phyloP scores from a whole-genome alignment of 2,329 filamentous ascomycete species.

The Sarocladium brachiariae region DNA sequence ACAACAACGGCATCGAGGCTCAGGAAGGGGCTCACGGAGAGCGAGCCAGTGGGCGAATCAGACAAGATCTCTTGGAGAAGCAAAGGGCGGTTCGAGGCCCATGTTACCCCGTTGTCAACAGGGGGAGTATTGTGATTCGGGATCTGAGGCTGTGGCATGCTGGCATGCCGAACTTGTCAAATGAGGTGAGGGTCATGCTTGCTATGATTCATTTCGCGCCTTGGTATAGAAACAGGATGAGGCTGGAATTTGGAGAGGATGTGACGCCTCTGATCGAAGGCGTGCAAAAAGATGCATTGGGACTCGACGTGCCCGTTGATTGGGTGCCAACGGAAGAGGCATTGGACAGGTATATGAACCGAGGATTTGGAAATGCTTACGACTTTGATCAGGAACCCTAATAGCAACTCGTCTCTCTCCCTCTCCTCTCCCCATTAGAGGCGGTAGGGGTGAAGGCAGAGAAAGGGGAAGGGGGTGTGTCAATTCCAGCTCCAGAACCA shows the following conservation, averaged over 20 bases:
- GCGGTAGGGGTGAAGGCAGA: no score
- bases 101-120: slow-evolving; percentile 42
- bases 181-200: slow-evolving; percentile 49
- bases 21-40: slow-evolving; percentile 46
- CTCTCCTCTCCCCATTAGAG: no score
- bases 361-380: slow-evolving; percentile 56
- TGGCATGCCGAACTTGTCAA: slow-evolving; percentile 51
- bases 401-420: no score
- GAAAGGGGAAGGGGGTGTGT: no score
- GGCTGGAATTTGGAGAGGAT: slow-evolving; percentile 44
- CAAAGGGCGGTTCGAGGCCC: slow-evolving; percentile 33
- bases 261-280: slow-evolving; percentile 37
- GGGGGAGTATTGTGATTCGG: slow-evolving; percentile 50
- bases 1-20: slow-evolving; percentile 28
- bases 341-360: slow-evolving; percentile 41
- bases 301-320: slow-evolving; percentile 42
- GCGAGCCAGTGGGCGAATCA: slow-evolving; percentile 44
- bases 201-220: slow-evolving; percentile 53
- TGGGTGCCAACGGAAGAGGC: slow-evolving; percentile 38
- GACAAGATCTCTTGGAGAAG: slow-evolving; percentile 29
- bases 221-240: slow-evolving; percentile 52
- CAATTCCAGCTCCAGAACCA: no score
- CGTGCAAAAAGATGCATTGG: slow-evolving; percentile 29
- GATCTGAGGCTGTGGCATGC: slow-evolving; percentile 59
- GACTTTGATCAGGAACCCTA: slow-evolving; percentile 45